phyloP scores from a whole-genome alignment of 2,329 filamentous ascomycete species.

The Peltaster fructicola region DNA sequence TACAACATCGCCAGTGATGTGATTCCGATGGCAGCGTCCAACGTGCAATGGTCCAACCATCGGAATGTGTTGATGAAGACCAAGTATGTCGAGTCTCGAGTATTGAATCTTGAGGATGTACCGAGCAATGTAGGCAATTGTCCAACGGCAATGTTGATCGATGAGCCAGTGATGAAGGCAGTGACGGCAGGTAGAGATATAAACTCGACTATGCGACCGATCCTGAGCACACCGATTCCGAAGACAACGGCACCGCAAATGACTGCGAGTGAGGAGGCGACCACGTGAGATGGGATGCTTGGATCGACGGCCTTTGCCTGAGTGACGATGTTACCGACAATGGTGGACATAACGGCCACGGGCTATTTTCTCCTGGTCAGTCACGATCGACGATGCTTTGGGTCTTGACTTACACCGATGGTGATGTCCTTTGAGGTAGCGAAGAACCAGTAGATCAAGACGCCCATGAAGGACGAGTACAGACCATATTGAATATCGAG shows the following conservation, averaged over 20 bases:
- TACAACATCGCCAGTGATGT: conserved; percentile 66
- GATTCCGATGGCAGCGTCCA: conserved; percentile 84
- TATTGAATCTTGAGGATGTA: conserved; percentile 50
- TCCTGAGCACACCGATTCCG: conserved; percentile 58
- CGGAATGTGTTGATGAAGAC: conserved; percentile 74
- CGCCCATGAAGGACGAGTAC: conserved; percentile 92
- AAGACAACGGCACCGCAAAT: conserved; percentile 62
- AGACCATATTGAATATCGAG: conserved; percentile 71
- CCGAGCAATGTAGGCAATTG: conserved; percentile 74
- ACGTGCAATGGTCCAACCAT: conserved; percentile 43
- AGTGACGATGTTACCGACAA: conserved; percentile 66
- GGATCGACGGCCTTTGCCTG: conserved; percentile 42
- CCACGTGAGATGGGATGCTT: conserved; percentile 41
- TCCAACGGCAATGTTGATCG: conserved; percentile 70
- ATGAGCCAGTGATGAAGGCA: conserved; percentile 93
- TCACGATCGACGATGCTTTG: too few relatives aligned
- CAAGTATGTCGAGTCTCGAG: conserved; percentile 57
- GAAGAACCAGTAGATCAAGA: conserved; percentile 92
- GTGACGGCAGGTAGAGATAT: conserved; percentile 82
- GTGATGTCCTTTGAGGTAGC: conserved; percentile 98
- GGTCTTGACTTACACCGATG: conserved; percentile 67
- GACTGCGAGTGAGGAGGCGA: conserved; percentile 64
- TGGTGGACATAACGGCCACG: conserved; percentile 85
- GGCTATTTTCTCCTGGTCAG: conserved; percentile 37
- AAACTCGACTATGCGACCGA: conserved; percentile 82